A percentile compares a stretch with the other conserved stretches of the same genome.
Conservation (phyloP, 169 alveolate genomes). For the Eimeria necatrix region DNA sequence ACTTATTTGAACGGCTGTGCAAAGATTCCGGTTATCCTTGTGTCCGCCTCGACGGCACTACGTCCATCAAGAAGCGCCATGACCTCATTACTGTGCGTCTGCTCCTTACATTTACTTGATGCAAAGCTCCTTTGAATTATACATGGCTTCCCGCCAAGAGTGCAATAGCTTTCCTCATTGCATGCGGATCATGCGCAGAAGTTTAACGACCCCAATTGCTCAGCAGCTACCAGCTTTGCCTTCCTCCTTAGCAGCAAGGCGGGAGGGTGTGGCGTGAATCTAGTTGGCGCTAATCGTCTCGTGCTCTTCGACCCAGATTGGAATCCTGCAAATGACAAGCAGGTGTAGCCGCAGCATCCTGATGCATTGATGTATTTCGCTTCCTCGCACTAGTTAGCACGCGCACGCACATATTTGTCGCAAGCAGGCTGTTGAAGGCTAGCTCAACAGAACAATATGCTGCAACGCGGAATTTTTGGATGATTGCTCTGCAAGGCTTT, state of each 20-base stretch:
- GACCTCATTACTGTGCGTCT: constrained; percentile 89
- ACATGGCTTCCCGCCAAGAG: neutral
- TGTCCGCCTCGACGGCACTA: constrained; percentile 95
- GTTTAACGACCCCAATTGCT: constrained; percentile 90
- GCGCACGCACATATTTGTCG: no score
- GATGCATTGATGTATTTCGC: neutral
- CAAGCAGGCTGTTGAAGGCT: no score
- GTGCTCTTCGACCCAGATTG: constrained; percentile 99
- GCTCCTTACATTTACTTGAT: neutral
- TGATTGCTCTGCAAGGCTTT: constrained; percentile 88
- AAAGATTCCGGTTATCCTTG: constrained; percentile 90
- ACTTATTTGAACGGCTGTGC: constrained; percentile 91
- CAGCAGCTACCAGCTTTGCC: constrained; percentile 89
- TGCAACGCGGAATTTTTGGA: neutral
- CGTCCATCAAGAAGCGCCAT: constrained; percentile 91
- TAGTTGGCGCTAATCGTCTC: constrained; percentile 98
- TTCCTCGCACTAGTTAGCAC: neutral
- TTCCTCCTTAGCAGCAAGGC: constrained; percentile 97
- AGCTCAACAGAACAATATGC: no score
- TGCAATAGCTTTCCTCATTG: neutral
- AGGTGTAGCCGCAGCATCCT: constrained; percentile 84
- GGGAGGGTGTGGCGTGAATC: constrained; percentile 99
- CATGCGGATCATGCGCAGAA: constrained; percentile 76
- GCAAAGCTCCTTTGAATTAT: neutral
- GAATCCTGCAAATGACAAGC: constrained; percentile 99